A percentile compares a stretch with the other conserved stretches of the same genome.
phyloP scores from a whole-genome alignment of 352 stramenopile species.

The Phytophthora palmivora region DNA sequence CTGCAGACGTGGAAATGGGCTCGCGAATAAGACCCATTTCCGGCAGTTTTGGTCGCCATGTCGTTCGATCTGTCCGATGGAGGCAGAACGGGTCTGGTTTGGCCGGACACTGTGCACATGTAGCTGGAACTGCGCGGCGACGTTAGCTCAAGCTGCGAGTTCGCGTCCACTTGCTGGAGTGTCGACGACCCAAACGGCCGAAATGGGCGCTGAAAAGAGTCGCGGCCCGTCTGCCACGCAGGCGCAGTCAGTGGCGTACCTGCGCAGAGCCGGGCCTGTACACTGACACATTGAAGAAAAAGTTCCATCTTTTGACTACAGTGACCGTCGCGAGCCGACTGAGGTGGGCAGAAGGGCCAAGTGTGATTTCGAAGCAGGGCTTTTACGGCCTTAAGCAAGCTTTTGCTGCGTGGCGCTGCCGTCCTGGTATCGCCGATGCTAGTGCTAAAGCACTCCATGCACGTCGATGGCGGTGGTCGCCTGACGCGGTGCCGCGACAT shows the following conservation, averaged over 20 bases:
- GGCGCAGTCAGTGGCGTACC: constrained; percentile 31
- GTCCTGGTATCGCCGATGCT: neutral
- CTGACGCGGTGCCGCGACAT: neutral
- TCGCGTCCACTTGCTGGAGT: neutral
- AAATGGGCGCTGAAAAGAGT: constrained; percentile 4
- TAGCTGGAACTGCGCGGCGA: neutral
- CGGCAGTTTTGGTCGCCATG: no score
- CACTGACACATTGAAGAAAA: constrained; percentile 44
- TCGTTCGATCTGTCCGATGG: no score
- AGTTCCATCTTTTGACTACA: constrained; percentile 32
- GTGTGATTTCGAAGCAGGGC: constrained; percentile 31
- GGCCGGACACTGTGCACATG: neutral
- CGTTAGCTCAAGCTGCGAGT: neutral
- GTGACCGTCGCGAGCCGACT: constrained; percentile 17
- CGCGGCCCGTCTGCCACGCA: constrained; percentile 22
- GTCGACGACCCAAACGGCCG: neutral
- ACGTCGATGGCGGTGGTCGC: no score
- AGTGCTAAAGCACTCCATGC: neutral
- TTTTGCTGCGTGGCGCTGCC: constrained; percentile 20
- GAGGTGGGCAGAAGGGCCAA: constrained; percentile 16
- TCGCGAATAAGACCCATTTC: no score
- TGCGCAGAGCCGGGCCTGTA: constrained; percentile 5
- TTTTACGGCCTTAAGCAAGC: constrained; percentile 26
- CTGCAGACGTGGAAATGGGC: neutral
- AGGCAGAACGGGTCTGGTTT: constrained; percentile 11